Conservation (phyloP, 768 basidiomycete genomes). For the Agaricus sinodeliciosus region DNA sequence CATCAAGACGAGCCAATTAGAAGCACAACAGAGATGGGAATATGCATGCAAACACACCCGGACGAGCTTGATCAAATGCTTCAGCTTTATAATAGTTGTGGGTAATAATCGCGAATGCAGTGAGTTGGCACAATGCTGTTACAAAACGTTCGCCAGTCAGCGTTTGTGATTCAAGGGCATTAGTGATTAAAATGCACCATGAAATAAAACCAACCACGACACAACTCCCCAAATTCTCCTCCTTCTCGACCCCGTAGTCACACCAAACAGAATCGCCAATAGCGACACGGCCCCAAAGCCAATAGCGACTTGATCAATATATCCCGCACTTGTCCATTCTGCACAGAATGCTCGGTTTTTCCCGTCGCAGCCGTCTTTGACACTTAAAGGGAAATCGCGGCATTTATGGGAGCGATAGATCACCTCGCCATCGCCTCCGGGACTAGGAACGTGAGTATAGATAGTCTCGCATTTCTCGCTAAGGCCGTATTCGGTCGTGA, state of each 20-base stretch:
- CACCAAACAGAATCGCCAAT: conserved; percentile 54
- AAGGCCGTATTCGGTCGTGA: conserved; percentile 56
- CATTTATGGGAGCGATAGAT: conserved; percentile 55
- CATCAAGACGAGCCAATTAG: background rate
- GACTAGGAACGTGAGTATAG: conserved; percentile 39
- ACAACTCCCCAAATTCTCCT: conserved; percentile 74
- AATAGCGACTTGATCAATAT: conserved; percentile 54
- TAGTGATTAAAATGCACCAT: conserved; percentile 33
- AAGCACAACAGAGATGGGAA: background rate
- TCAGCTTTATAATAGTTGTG: conserved; percentile 46
- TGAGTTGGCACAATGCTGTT: conserved; percentile 52
- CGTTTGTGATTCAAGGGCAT: too few species aligned
- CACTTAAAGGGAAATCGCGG: conserved; percentile 55
- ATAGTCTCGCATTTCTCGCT: conserved; percentile 48
- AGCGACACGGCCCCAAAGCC: conserved; percentile 59
- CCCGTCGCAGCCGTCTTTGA: conserved; percentile 38
- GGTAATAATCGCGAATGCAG: conserved; percentile 58
- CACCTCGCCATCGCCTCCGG: conserved; percentile 33
- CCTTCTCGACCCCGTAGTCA: conserved; percentile 67
- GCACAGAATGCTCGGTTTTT: conserved; percentile 57
- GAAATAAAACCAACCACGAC: conserved; percentile 54
- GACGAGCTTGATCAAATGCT: conserved; percentile 49
- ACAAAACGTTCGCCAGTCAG: too few species aligned
- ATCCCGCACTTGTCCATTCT: conserved; percentile 66
- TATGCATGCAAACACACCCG: conserved; percentile 36